Conservation (phyloP, 306 rosid species). For the Lathyrus aphaca region DNA sequence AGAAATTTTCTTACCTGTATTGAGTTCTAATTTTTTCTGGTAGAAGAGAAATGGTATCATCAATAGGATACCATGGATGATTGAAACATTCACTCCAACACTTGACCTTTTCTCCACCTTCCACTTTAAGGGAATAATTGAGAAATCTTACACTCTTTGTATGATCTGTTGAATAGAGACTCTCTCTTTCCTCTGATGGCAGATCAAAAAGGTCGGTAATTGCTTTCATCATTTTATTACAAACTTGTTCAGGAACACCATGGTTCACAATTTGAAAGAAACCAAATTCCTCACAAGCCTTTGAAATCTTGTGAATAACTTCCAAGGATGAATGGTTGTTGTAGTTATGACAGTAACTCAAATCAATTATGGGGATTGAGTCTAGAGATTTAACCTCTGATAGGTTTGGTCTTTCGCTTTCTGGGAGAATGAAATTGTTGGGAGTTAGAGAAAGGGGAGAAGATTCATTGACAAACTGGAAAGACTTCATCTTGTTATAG, state of each 20-base stretch:
- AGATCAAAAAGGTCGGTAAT: constrained; percentile 45
- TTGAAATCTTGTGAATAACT: constrained; percentile 42
- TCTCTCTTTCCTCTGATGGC: constrained; percentile 43
- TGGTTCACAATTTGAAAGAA: constrained; percentile 59
- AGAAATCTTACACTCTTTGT: constrained; percentile 38
- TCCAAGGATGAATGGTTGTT: constrained; percentile 29
- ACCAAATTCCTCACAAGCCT: constrained; percentile 57
- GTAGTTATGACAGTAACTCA: constrained; percentile 18
- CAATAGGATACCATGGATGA: constrained; percentile 50
- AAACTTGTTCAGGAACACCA: constrained; percentile 48
- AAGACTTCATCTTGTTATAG: constrained; percentile 33
- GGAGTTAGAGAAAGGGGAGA: constrained; percentile 41
- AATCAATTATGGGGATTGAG: constrained; percentile 58
- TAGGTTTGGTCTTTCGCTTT: constrained; percentile 51
- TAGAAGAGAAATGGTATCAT: constrained; percentile 34
- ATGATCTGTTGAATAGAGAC: constrained; percentile 41
- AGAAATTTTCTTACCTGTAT: constrained; percentile 22
- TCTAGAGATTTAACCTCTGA: constrained; percentile 36
- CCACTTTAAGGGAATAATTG: constrained; percentile 37
- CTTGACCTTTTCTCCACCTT: constrained; percentile 52
- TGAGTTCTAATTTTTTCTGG: constrained; percentile 41
- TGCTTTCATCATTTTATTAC: constrained; percentile 41
- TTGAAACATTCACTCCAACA: constrained; percentile 59
- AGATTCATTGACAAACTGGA: constrained; percentile 37
- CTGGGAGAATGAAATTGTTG: constrained; percentile 45